Conservation (phyloP, 257 asterid genomes). For the Nicotiana sylvestris region DNA sequence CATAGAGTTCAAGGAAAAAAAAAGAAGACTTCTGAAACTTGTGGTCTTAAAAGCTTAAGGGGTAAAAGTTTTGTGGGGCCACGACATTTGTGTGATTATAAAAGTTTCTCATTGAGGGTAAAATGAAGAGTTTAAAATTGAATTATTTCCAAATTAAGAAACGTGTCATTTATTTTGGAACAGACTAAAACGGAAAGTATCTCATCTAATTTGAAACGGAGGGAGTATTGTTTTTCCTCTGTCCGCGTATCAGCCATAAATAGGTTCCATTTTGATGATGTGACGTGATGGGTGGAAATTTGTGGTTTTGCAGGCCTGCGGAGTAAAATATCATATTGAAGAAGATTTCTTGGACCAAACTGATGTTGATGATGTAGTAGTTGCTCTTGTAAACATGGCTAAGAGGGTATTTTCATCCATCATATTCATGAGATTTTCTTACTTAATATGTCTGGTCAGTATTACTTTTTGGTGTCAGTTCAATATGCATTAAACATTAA, state of each 20-base stretch:
- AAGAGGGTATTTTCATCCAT: conserved; percentile 59
- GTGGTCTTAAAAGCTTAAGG: too few species aligned
- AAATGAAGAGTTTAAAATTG: too few species aligned
- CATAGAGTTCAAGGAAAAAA: too few species aligned
- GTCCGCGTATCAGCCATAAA: not conserved
- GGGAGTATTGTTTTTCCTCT: not conserved
- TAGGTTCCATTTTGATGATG: conserved; percentile 2
- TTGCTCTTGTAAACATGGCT: conserved; percentile 84
- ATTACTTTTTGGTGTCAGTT: not conserved
- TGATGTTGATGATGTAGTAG: conserved; percentile 90
- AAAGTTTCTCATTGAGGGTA: too few species aligned
- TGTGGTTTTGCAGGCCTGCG: conserved; percentile 66
- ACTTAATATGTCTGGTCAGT: not conserved
- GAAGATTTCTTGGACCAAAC: conserved; percentile 73
- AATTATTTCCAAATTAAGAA: too few species aligned
- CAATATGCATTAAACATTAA: not conserved
- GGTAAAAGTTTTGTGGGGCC: too few species aligned
- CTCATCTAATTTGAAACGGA: too few species aligned
- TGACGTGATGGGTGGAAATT: not conserved
- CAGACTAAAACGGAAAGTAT: too few species aligned
- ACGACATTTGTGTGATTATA: too few species aligned
- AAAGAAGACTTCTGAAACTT: too few species aligned
- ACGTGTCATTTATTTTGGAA: too few species aligned
- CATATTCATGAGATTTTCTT: not conserved
- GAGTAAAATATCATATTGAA: conserved; percentile 65